Conservation (phyloP, 768 basidiomycete genomes). For the Omphalotus guepiniiformis region DNA sequence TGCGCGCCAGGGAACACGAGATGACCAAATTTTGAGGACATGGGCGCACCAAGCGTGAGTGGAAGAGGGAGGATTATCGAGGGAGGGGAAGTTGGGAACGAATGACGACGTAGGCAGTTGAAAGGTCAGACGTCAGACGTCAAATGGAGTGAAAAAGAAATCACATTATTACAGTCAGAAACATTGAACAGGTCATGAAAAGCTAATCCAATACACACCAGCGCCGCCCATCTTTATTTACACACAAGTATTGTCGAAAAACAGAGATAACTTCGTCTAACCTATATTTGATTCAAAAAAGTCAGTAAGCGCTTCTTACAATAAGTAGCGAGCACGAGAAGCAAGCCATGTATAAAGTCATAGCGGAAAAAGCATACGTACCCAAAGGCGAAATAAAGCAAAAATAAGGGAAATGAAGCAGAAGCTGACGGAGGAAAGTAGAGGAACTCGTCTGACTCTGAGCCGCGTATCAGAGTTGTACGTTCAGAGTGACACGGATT, state of each 20-base stretch:
- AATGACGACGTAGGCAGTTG: not conserved
- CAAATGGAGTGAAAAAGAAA: not conserved
- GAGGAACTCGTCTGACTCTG: too few species aligned
- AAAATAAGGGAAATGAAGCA: too few species aligned
- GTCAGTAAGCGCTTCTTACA: too few species aligned
- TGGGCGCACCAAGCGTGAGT: not conserved
- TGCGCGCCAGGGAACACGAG: not conserved
- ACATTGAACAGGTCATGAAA: not conserved
- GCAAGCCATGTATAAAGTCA: too few species aligned
- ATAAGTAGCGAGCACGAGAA: too few species aligned
- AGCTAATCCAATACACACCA: slow-evolving; percentile 28
- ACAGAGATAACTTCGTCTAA: too few species aligned
- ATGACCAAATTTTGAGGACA: not conserved
- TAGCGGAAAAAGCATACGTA: too few species aligned
- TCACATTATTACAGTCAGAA: not conserved
- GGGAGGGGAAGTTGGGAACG: not conserved
- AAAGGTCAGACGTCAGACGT: not conserved
- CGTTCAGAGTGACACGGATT: too few species aligned
- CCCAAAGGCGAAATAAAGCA: too few species aligned
- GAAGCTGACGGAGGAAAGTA: too few species aligned
- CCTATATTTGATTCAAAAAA: too few species aligned
- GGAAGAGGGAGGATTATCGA: not conserved
- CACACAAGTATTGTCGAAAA: slow-evolving; percentile 2
- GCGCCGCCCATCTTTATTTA: slow-evolving; percentile 35
- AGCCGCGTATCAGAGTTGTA: too few species aligned